These are phyloP conservation scores for Ogataea trehaloabstinens DNA, from an alignment of 805 yeast genomes.

Conservation along the genomic window DNA sequence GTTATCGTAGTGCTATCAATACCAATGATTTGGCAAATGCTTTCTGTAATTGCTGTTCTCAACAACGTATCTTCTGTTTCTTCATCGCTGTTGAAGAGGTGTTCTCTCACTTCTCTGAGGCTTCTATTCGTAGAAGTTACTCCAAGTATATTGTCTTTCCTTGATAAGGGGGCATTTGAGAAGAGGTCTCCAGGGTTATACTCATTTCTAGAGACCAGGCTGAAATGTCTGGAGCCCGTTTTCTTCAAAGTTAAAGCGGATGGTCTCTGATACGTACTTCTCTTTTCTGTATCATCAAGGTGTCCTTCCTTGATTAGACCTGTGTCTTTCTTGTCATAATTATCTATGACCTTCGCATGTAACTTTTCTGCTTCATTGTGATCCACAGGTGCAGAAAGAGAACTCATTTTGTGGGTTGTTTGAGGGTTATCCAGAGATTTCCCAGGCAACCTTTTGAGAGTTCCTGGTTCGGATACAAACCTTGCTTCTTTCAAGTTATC, in stretches of 20 bases:
- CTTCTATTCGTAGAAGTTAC: slow-evolving; percentile 11
- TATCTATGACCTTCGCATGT: too few species aligned
- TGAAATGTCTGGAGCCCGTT: slow-evolving; percentile 44
- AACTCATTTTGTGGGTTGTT: not conserved
- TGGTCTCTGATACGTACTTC: too few species aligned
- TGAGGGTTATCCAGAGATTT: not conserved
- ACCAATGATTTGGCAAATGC: slow-evolving; percentile 67
- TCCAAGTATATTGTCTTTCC: slow-evolving; percentile 9
- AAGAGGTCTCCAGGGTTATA: slow-evolving; percentile 83
- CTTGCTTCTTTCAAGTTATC: not conserved
- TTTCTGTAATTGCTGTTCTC: slow-evolving; percentile 65
- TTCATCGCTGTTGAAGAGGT: slow-evolving; percentile 52
- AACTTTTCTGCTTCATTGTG: too few species aligned
- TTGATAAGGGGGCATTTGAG: slow-evolving; percentile 68
- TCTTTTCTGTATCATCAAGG: too few species aligned
- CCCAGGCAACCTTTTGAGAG: not conserved
- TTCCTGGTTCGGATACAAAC: not conserved
- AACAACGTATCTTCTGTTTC: slow-evolving; percentile 70
- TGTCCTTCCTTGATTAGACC: too few species aligned
- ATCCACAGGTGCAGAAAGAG: not conserved
- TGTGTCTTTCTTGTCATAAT: too few species aligned
- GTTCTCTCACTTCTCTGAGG: slow-evolving; percentile 28
- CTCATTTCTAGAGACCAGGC: slow-evolving; percentile 51
- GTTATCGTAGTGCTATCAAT: slow-evolving; percentile 38
- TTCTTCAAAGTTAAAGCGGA: not conserved